These are phyloP conservation scores for Trichodelitschia bisporula DNA, from an alignment of 495 filamentous ascomycete genomes.

Conservation along the genomic window DNA sequence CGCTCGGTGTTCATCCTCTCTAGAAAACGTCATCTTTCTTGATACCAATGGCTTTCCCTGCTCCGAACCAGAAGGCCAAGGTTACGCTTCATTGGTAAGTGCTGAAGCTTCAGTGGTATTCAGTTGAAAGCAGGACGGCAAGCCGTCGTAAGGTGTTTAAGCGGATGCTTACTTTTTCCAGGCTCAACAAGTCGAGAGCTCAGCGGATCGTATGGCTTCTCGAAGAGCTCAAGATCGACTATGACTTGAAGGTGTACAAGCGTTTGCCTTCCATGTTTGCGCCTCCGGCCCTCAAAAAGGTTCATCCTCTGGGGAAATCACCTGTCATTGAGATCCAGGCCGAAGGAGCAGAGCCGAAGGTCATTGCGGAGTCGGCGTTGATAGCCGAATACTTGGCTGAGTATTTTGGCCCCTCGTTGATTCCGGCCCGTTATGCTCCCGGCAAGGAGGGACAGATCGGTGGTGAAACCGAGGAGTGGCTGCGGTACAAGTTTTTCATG, in stretches of 20 bases:
- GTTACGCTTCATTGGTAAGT: slow-evolving; percentile 54
- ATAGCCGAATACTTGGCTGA: slow-evolving; percentile 66
- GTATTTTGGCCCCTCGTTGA: slow-evolving; percentile 36
- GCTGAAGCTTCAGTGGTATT: neutral
- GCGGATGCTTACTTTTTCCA: too few species aligned
- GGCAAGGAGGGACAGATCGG: slow-evolving; percentile 31
- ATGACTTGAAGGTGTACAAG: slow-evolving; percentile 52
- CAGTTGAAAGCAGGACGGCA: neutral
- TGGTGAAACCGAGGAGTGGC: slow-evolving; percentile 50
- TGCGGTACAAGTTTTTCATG: slow-evolving; percentile 52
- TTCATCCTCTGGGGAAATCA: slow-evolving; percentile 72
- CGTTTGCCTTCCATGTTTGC: slow-evolving; percentile 36
- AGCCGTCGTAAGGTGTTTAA: too few species aligned
- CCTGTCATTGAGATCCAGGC: slow-evolving; percentile 41
- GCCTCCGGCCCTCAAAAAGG: slow-evolving; percentile 40
- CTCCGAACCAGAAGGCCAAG: slow-evolving; percentile 23
- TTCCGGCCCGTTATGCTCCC: slow-evolving; percentile 35
- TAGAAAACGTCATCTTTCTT: too few species aligned
- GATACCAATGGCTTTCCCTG: too few species aligned
- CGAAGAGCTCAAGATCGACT: slow-evolving; percentile 56
- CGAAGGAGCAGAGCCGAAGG: slow-evolving; percentile 23
- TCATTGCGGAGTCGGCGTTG: slow-evolving; percentile 56
- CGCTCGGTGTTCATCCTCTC: too few species aligned
- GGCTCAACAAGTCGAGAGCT: slow-evolving; percentile 55
- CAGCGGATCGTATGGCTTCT: slow-evolving; percentile 79